phyloP scores from a whole-genome alignment of 2,329 filamentous ascomycete genomes.

The Seiridium cupressi region DNA sequence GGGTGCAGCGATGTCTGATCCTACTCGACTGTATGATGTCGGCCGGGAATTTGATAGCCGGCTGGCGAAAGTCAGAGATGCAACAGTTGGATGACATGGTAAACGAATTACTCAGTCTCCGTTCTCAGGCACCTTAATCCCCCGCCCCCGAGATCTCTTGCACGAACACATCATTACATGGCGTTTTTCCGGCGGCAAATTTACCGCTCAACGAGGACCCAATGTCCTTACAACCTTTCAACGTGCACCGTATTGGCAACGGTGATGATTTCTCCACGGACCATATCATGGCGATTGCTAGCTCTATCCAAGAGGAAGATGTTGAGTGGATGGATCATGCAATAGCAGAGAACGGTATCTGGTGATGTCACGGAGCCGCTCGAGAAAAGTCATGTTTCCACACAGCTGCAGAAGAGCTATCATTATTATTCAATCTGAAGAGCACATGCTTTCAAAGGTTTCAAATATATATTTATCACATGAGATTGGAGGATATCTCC shows the following conservation, averaged over 20 bases:
- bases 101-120: neutral
- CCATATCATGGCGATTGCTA: neutral
- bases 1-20: neutral
- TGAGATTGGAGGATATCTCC: too few relatives aligned
- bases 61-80: slow-evolving; percentile 41
- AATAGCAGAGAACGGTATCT: slow-evolving; percentile 3
- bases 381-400: neutral
- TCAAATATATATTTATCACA: too few relatives aligned
- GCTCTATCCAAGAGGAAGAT: neutral
- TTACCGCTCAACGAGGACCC: neutral
- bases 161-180: neutral
- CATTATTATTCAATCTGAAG: neutral
- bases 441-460: too few relatives aligned
- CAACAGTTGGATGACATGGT: slow-evolving; percentile 41
- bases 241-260: neutral
- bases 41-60: slow-evolving; percentile 30
- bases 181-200: neutral
- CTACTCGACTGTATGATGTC: slow-evolving; percentile 1
- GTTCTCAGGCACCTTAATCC: neutral
- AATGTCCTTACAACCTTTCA: neutral
- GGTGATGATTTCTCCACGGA: neutral
- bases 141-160: neutral
- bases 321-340: slow-evolving; percentile 1
- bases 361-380: neutral
- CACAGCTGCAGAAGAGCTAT: neutral